Evolutionary conservation across 352 stramenopile genomes (phyloP).

Genomic region (Phytophthora vignae): DNA sequence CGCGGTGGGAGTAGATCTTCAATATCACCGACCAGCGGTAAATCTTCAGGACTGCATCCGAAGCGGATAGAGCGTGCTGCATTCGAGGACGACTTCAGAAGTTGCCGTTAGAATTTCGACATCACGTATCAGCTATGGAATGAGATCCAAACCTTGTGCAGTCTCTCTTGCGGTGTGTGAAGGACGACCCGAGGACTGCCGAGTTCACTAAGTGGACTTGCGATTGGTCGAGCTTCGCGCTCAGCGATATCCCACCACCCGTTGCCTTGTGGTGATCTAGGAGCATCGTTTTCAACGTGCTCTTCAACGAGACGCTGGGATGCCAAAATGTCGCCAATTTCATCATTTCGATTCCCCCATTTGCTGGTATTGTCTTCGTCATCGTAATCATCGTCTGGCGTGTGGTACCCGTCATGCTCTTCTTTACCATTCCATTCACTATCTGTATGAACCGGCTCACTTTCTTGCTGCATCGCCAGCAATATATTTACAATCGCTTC

Average conservation of each 20-base stretch:
- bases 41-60: constrained; percentile 42
- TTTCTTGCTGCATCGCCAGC: constrained; percentile 56
- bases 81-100: constrained; percentile 29
- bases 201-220: constrained; percentile 56
- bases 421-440: constrained; percentile 32
- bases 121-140: not conserved
- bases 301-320: constrained; percentile 55
- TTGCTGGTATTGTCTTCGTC: constrained; percentile 32
- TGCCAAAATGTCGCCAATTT: constrained; percentile 77
- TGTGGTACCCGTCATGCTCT: constrained; percentile 26
- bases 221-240: constrained; percentile 29
- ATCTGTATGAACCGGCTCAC: constrained; percentile 4
- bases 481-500: constrained; percentile 60
- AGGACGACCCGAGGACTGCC: constrained; percentile 52
- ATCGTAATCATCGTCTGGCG: constrained; percentile 28
- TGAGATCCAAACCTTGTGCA: constrained; percentile 37
- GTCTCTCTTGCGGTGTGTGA: constrained; percentile 17
- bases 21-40: constrained; percentile 56
- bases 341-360: constrained; percentile 38
- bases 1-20: constrained; percentile 69
- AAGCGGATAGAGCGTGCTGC: constrained; percentile 24
- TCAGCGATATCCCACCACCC: constrained; percentile 69
- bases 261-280: constrained; percentile 17
- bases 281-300: constrained; percentile 3
- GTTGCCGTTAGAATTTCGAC: constrained; percentile 9